Base-by-base conservation (phyloP, 257 asterid species). In the Fraxinus pennsylvanica region DNA sequence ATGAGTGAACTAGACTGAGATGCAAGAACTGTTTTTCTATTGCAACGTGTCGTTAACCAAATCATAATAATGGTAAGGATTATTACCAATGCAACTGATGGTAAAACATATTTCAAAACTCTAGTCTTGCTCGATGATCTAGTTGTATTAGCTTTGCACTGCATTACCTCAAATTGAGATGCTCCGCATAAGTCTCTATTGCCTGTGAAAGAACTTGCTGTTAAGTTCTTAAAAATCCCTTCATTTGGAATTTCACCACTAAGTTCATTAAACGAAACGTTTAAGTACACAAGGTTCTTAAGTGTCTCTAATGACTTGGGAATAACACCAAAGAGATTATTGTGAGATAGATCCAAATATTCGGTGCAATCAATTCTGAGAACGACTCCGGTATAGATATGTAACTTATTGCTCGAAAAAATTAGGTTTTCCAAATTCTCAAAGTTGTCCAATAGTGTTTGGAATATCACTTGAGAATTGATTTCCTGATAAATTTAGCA, bases 391-490 rank as follows among this genome's bases (percentile, higher is more conserved):
- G 82, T 50, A 82, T 57, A 7, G 43, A 32, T 9, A 69, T 74
- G 25, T 5, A 82, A 74, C 68, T 25, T 38, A 45, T 82, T 82
- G 33, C 1, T 41, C 8, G 82, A 82, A 73, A 78, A 43, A 2
- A 61, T 54, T n/a, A 78, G 82, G 25, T 1, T 43, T 12, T 50
- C 73, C 59, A 82, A 69, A 7, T 4, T 10, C 59, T 39, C 74
- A 21, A 6, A 82, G 82, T 54, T 57, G 43, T 9, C 76, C 76
- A 30, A 82, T 21, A 0, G 69, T 3, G 2, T 72, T 78, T 54
- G 85, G 85, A 17, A 82, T 73, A 3, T 54, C 74, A 69, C 82
- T 74, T 4, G 75, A 68, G 47, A 82, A 82, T 13, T 74, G 71
- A 68, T 82, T 82, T 1, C 45, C 54, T 12, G 70, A 36, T 67